A percentile compares a stretch with the other conserved stretches of the same genome.
These are phyloP conservation scores for Yarrowia osloensis DNA, from an alignment of 805 yeast genomes.

Conservation along the genomic window DNA sequence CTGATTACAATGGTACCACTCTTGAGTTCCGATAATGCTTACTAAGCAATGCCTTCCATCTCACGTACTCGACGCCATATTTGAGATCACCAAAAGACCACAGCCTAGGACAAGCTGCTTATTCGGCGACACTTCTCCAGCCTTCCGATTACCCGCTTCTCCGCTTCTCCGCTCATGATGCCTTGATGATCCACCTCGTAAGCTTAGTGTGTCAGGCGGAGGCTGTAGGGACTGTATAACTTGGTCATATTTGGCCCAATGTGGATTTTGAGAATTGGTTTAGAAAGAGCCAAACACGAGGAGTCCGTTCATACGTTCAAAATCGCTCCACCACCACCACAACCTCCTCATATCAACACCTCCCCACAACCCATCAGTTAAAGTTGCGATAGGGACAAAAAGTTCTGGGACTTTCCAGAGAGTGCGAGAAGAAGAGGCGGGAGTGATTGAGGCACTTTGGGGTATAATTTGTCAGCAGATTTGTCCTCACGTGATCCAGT, in stretches of 20 bases:
- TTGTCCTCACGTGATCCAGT: neutral
- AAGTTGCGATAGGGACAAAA: conserved; percentile 1
- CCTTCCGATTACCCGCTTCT: too few relatives aligned
- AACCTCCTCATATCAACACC: neutral
- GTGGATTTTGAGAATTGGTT: neutral
- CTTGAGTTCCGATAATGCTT: too few relatives aligned
- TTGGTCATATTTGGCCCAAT: neutral
- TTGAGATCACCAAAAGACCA: too few relatives aligned
- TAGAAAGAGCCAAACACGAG: neutral
- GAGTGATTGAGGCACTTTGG: neutral
- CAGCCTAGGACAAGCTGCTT: too few relatives aligned
- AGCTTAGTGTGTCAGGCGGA: too few relatives aligned
- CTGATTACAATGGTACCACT: too few relatives aligned
- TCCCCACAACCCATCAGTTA: neutral
- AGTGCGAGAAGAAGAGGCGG: neutral
- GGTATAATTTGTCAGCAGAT: neutral
- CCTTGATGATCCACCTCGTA: too few relatives aligned
- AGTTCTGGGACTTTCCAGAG: conserved; percentile 21
- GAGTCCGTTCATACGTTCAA: neutral
- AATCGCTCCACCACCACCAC: neutral
- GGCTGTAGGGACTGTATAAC: too few relatives aligned
- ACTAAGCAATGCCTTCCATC: too few relatives aligned
- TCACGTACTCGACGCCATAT: too few relatives aligned
- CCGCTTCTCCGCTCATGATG: too few relatives aligned
- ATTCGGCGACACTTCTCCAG: too few relatives aligned